These are phyloP conservation scores for Dillenia suffruticosa DNA, from an alignment of 164 flowering plant species.

Conservation along the genomic window DNA sequence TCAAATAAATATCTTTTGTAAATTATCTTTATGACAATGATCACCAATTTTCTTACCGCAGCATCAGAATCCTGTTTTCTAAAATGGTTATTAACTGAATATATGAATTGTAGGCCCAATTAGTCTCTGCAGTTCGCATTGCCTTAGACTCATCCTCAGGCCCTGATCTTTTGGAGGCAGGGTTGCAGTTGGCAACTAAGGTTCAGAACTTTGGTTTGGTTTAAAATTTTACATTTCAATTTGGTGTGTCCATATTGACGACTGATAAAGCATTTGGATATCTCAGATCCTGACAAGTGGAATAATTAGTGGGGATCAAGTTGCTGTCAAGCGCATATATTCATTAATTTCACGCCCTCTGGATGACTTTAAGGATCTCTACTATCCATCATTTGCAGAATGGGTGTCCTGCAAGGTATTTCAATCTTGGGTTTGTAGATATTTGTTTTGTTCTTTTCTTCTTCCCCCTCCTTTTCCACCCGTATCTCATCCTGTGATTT, in stretches of 20 bases:
- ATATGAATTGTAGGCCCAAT: constrained; percentile 65
- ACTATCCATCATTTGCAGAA: constrained; percentile 98
- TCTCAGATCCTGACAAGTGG: constrained; percentile 87
- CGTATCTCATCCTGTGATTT: no score
- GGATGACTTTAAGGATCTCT: constrained; percentile 74
- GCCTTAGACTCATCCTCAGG: constrained; percentile 72
- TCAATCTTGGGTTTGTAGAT: no score
- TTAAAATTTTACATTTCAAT: constrained; percentile 5
- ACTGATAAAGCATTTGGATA: constrained; percentile 9
- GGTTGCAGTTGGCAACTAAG: constrained; percentile 90
- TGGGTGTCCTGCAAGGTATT: constrained; percentile 98
- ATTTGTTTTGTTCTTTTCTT: no score
- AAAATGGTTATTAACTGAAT: constrained; percentile 2
- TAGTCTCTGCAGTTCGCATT: constrained; percentile 91
- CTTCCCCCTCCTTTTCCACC: no score
- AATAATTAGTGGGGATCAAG: constrained; percentile 81
- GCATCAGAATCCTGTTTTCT: constrained; percentile 1
- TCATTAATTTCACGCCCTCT: constrained; percentile 82
- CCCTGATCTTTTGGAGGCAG: constrained; percentile 90
- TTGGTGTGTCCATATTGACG: neutral
- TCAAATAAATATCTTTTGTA: neutral
- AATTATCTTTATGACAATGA: neutral
- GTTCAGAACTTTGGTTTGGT: constrained; percentile 25
- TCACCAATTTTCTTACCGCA: neutral
- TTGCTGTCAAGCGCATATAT: constrained; percentile 82